Evolutionary conservation across 169 alveolate species (phyloP), one percentile per base, ranked within the genome.

Genomic region (Miamiensis avidus): DNA sequence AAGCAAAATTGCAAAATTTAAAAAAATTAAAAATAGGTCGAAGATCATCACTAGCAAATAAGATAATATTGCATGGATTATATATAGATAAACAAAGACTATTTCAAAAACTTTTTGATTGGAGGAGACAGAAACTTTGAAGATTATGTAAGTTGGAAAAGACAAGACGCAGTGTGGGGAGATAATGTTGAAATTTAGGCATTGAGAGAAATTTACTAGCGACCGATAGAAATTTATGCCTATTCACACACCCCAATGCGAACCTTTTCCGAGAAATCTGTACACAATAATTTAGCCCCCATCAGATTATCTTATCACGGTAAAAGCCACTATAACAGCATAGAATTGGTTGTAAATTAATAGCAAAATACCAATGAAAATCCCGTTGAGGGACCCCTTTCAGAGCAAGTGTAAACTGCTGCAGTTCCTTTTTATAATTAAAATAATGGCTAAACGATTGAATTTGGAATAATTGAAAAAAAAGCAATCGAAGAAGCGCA

Each of bases 151-250:
- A 85, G 89, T 49, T 82, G 84, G 82, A 93, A 93, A 85, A 82
- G 95, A 76, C 65, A 91, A 82, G 92, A 89, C 78, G 96, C 94
- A 11, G 96, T 92, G 29, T 95, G 97, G 97, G 97, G 96, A 25
- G 97, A 95, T 87, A 95, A 95, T 89, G 88, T 95, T 27, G 97
- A 95, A 87, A 76, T 95, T 25, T 89, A 95, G 72, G 97, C 96
- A 0, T 78, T 95, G 31, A 76, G 94, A 81, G 98, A 95, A 86
- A 90, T 95, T 30, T 95, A 95, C 82, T 88, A 92, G 82, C 81
- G 94, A 16, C 96, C 97, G 0, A 95, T 95, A 31, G 96, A 93
- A 82, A 92, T 95, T 27, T 95, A 95, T 93, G 94, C 95, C 26
- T 93, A 94, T 82, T 77, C 93, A 15, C 85, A 82, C 73, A 93